Evolutionary conservation across 208 protist genomes (phyloP).

Genomic region (Leishmania major): DNA sequence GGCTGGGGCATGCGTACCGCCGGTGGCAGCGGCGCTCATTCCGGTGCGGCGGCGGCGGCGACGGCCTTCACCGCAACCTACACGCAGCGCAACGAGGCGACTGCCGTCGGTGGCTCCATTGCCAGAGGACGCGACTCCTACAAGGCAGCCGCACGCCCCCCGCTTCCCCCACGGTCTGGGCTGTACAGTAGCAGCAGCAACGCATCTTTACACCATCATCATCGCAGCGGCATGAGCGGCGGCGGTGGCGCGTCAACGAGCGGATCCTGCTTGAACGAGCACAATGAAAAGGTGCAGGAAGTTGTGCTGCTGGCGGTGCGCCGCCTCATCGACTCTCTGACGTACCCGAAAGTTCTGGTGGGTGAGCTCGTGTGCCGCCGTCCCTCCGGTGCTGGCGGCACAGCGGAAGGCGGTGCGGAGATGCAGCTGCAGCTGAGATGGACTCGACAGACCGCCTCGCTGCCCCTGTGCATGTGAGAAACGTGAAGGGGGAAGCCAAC

Average conservation of each 20-base stretch:
- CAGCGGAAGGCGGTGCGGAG: not conserved
- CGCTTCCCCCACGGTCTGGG: constrained; percentile 1
- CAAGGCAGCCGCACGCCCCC: constrained; percentile 2
- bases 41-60: not conserved
- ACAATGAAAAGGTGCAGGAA: constrained; percentile 78
- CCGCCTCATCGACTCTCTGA: constrained; percentile 52
- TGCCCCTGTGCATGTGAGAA: constrained; percentile 53
- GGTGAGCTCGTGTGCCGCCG: constrained; percentile 28
- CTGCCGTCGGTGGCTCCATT: not conserved
- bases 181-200: constrained; percentile 2
- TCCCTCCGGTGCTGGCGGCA: not conserved
- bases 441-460: constrained; percentile 44
- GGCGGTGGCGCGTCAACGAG: constrained; percentile 1
- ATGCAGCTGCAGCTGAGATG: constrained; percentile 37
- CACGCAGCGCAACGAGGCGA: constrained; percentile 25
- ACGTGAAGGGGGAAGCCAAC: not conserved
- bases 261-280: constrained; percentile 28
- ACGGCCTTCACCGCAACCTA: constrained; percentile 25
- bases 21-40: not conserved
- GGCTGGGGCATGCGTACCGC: not conserved
- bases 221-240: not conserved
- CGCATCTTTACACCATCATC: not conserved
- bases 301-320: constrained; percentile 68
- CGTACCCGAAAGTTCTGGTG: constrained; percentile 69
- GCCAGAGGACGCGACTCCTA: not conserved